Evolutionary conservation across 1,284 basidiomycete species (phyloP), one percentile per base, ranked within the genome.

Genomic region (Microbotryum lychnidis-dioicae): DNA sequence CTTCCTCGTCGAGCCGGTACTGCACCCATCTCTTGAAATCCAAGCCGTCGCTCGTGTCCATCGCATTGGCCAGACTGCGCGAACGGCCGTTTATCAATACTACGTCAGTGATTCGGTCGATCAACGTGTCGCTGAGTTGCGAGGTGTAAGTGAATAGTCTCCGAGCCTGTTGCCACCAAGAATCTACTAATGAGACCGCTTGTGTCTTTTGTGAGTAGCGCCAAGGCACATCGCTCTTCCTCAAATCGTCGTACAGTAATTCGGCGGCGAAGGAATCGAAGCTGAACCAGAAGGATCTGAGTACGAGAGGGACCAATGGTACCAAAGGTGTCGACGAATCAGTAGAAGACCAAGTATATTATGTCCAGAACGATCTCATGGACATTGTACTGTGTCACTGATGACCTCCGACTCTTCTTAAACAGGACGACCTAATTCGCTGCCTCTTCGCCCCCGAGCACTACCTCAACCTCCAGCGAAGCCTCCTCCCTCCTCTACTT

Each of bases 41-140:
- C 71, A 72, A 57, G 70, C 70, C 20, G 66, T 70, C 25, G 70
- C 65, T 4, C 62, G 71, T n/a, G 63, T 71, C 4, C 70, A 71
- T 48, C 64, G 71, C 3, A 71, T 72, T 54, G 70, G 70, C 2
- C 71, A 72, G 50, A 60, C 48, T 5, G n/a, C 50, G 42, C 42
- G 57, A 27, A 72, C 71, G 6, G 55, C 37, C 18, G 70, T 72
- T 12, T 66, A 50, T 54, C 60, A 68, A 47, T 66, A 53, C 58
- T 58, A 52, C 44, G 58, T 70, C 31, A 48, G n/a, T 1, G 63
- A 67, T 21, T 66, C 70, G 4, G 65, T 65, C 49, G 71, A 72
- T 49, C 58, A 66, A 21, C 60, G 70, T 12, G 64, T 72, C 21
- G 70, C 67, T 12, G 62, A 69, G 50, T 48, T 69, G 2, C 59